These are phyloP conservation scores for Zygosaccharomyces kombuchaensis DNA, from an alignment of 805 yeast species.

Conservation along the genomic window DNA sequence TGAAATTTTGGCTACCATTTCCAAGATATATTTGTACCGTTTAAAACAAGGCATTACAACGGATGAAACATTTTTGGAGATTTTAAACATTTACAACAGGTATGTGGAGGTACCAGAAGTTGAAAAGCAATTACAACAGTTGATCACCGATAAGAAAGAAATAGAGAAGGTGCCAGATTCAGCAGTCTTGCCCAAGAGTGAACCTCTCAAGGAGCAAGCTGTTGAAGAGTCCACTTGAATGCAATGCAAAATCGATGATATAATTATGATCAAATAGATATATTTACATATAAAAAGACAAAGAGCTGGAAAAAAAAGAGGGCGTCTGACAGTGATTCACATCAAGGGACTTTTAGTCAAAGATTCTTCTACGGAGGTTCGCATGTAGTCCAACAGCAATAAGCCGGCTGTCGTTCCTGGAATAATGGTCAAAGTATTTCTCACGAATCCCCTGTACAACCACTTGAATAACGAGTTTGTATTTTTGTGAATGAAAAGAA, in stretches of 20 bases:
- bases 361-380: constrained; percentile 39
- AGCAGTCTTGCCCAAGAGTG: background rate
- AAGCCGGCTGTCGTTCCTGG: constrained; percentile 90
- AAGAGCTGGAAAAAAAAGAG: background rate
- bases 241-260: background rate
- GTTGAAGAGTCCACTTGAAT: background rate
- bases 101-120: constrained; percentile 38
- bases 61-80: constrained; percentile 38
- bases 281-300: background rate
- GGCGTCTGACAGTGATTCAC: background rate
- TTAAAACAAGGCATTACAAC: constrained; percentile 36
- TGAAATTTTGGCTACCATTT: constrained; percentile 61
- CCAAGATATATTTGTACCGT: constrained; percentile 58
- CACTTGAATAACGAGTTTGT: constrained; percentile 49
- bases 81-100: constrained; percentile 38
- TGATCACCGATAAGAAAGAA: constrained; percentile 37
- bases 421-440: constrained; percentile 67
- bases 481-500: constrained; percentile 48
- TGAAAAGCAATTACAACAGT: constrained; percentile 37
- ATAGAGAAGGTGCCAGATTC: constrained; percentile 18
- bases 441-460: constrained; percentile 72
- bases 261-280: background rate
- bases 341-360: constrained; percentile 2
- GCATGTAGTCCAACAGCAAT: constrained; percentile 75
- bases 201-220: background rate